These are phyloP conservation scores for Viola pubescens DNA, from an alignment of 441 rosid species.

Conservation along the genomic window DNA sequence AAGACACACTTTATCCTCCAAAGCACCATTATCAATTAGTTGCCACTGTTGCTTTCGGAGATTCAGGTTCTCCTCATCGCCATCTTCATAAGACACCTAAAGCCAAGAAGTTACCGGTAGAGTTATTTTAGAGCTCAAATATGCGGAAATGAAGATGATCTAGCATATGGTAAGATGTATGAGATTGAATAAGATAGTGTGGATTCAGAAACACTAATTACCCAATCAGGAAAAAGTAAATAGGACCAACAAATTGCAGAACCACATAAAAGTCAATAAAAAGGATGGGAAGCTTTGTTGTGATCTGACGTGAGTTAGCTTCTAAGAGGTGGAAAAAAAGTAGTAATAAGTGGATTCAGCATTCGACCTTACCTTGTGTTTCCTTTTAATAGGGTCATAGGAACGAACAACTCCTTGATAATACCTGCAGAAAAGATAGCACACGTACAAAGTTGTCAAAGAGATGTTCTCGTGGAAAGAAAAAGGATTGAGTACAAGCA, in stretches of 20 bases:
- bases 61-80: slow-evolving; percentile 50
- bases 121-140: slow-evolving; percentile 4
- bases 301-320: neutral
- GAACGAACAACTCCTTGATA: slow-evolving; percentile 52
- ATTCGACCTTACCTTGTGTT: slow-evolving; percentile 46
- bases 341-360: too few species aligned
- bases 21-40: slow-evolving; percentile 26
- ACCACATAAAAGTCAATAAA: too few species aligned
- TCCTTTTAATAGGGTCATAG: slow-evolving; percentile 33
- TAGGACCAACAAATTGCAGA: too few species aligned
- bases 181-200: slow-evolving; percentile 6
- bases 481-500: neutral
- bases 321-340: neutral
- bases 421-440: slow-evolving; percentile 38
- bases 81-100: slow-evolving; percentile 61
- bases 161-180: neutral
- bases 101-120: slow-evolving; percentile 14
- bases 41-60: slow-evolving; percentile 45
- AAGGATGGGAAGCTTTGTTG: too few species aligned
- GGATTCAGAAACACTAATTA: slow-evolving; percentile 6
- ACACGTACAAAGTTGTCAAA: neutral
- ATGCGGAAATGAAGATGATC: neutral
- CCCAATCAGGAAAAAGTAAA: neutral
- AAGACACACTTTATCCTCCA: slow-evolving; percentile 27
- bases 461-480: neutral